These are phyloP conservation scores for Acidiella bohemica DNA, from an alignment of 495 filamentous ascomycete species.

Conservation along the genomic window DNA sequence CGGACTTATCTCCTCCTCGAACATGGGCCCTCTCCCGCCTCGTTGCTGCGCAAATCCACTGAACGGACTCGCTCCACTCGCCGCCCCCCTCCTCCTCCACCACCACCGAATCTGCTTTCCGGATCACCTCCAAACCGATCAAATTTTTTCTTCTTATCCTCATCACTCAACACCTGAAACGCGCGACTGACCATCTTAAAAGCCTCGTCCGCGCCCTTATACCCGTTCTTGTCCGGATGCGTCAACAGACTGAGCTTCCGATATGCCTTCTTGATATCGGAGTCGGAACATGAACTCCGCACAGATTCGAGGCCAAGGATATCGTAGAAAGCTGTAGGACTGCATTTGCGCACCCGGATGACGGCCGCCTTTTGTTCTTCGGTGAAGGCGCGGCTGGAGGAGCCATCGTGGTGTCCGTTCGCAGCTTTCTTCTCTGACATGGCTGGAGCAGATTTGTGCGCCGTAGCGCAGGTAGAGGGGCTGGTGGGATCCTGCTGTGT, in stretches of 20 bases:
- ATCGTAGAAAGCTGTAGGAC: conserved; percentile 78
- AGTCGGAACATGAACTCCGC: conserved; percentile 50
- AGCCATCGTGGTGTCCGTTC: conserved; percentile 83
- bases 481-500: neutral
- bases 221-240: conserved; percentile 98
- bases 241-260: conserved; percentile 75
- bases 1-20: conserved; percentile 84
- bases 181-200: conserved; percentile 93
- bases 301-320: conserved; percentile 57
- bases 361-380: conserved; percentile 82
- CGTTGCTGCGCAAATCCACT: conserved; percentile 47
- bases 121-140: conserved; percentile 86
- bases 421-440: conserved; percentile 34
- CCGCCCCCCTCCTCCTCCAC: too few species aligned
- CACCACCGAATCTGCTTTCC: conserved; percentile 64
- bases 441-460: neutral
- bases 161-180: conserved; percentile 84
- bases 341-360: conserved; percentile 69
- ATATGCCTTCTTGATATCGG: conserved; percentile 90
- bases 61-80: conserved; percentile 46
- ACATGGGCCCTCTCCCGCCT: conserved; percentile 39
- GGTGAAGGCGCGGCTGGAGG: conserved; percentile 79
- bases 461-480: neutral
- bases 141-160: conserved; percentile 77
- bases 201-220: conserved; percentile 88